Percentiles rank a stretch among this genome's conserved stretches.
Conservation (phyloP, 768 basidiomycete species). For the Suillus spraguei region DNA sequence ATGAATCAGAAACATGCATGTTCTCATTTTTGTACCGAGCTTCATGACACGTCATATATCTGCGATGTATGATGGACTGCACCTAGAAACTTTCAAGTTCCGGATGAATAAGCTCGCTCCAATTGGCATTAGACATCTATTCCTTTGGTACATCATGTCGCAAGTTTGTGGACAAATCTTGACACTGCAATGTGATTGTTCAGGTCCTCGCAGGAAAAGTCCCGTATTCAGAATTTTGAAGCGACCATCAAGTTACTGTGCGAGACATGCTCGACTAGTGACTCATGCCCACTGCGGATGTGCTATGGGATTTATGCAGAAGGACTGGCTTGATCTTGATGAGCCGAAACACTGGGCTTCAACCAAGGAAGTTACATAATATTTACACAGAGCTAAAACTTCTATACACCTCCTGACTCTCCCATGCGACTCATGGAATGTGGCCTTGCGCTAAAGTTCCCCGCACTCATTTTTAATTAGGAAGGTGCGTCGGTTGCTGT, state of each 20-base stretch:
- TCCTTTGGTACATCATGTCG: conserved; percentile 39
- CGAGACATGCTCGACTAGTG: neutral
- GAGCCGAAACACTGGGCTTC: conserved; percentile 5
- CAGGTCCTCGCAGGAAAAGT: conserved; percentile 11
- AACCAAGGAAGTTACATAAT: neutral
- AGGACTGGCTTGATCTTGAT: conserved; percentile 17
- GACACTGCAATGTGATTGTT: neutral
- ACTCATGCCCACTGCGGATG: neutral
- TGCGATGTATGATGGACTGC: conserved; percentile 12
- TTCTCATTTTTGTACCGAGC: conserved; percentile 33
- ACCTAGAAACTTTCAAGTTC: conserved; percentile 12
- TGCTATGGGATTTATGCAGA: conserved; percentile 12
- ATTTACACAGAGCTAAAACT: conserved; percentile 13
- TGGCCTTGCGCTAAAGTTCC: too few relatives aligned
- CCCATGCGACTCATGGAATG: neutral
- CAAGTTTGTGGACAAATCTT: conserved; percentile 32
- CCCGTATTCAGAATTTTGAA: conserved; percentile 5
- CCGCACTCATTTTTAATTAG: too few relatives aligned
- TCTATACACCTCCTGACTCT: neutral
- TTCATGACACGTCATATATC: conserved; percentile 30
- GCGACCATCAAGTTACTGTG: conserved; percentile 2
- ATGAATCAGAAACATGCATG: conserved; percentile 3
- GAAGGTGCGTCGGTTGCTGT: too few relatives aligned
- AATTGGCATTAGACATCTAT: conserved; percentile 27
- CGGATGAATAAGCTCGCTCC: neutral